These are phyloP conservation scores for Penicillium italicum DNA, from an alignment of 2,329 filamentous ascomycete species.

Conservation along the genomic window DNA sequence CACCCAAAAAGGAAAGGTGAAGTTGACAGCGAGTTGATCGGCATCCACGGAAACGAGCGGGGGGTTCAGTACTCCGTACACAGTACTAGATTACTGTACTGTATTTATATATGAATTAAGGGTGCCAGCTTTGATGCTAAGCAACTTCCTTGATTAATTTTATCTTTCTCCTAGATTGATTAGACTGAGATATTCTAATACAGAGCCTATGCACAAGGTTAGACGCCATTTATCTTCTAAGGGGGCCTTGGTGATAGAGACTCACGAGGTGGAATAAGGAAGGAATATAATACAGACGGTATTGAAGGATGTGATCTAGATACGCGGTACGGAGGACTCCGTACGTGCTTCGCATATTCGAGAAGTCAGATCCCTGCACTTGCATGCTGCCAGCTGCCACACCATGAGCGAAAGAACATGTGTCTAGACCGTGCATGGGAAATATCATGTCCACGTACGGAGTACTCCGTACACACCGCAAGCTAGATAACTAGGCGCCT, in stretches of 20 bases:
- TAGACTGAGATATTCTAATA: not conserved
- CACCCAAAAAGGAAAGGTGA: not conserved
- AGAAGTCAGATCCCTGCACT: constrained; percentile 3
- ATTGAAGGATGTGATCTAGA: not conserved
- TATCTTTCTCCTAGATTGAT: not conserved
- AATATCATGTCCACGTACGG: not conserved
- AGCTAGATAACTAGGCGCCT: not conserved
- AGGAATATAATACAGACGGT: not conserved
- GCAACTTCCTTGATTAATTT: not conserved
- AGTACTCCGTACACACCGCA: not conserved
- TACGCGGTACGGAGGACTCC: not conserved
- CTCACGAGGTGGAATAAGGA: not conserved
- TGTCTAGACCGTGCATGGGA: not conserved
- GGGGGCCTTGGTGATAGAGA: not conserved
- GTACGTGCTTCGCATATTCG: not conserved
- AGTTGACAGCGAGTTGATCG: not conserved
- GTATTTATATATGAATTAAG: not conserved
- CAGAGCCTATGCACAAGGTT: not conserved
- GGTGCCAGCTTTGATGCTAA: not conserved
- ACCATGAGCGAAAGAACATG: not conserved
- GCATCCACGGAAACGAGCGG: not conserved
- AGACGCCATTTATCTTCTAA: not conserved
- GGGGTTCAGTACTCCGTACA: not conserved
- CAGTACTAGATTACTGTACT: not conserved
- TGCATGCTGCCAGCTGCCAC: not conserved